Base-by-base conservation (phyloP, 495 filamentous ascomycete species). In the Penicillium dipodomyicola region DNA sequence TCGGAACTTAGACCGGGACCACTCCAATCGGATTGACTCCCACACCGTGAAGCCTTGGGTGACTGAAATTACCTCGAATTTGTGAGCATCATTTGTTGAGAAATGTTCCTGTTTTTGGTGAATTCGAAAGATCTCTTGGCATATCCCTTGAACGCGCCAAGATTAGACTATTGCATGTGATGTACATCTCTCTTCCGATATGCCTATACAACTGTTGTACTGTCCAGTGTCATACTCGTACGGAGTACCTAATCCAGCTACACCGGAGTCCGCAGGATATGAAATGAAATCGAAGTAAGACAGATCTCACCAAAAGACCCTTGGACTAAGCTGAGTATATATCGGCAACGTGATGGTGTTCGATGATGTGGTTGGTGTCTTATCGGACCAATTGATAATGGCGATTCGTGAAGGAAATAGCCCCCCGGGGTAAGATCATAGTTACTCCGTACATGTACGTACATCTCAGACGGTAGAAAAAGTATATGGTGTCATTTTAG, bases 281-380 rank as follows among this genome's bases (percentile, higher is more conserved):
- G 46, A 48, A 27, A 32, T 32, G n/a, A 14, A 40, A 33, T 12
- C 3, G 9, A 11, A 10, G 23, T 29, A 52, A 9, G 11, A 49
- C 29, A 33, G 33, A 14, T 7, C 14, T 12, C 20, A 15, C 14
- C 14, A 39, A 39, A 43, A 20, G 41, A 43, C 22, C 0, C 22
- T 3, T 23, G 22, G 22, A 23, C 19, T 43, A 43, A 43, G 41
- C 41, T 43, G 41, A 43, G 41, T 23, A 43, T 27, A 17, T 33
- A 63, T 57, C 43, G 54, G 54, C 61, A 73, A 71, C 67, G 70
- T 71, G 70, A 59, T 44, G 59, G 51, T 25, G 61, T 17, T 41
- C 44, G 37, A 41, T 39, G 60, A 25, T 68, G 68, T 73, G 70
- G 70, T 73, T 73, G 70, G 70, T 39, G 35, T 62, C 66, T 70